Base-by-base conservation (phyloP, 495 filamentous ascomycete genomes). In the Penicillium bovifimosum region DNA sequence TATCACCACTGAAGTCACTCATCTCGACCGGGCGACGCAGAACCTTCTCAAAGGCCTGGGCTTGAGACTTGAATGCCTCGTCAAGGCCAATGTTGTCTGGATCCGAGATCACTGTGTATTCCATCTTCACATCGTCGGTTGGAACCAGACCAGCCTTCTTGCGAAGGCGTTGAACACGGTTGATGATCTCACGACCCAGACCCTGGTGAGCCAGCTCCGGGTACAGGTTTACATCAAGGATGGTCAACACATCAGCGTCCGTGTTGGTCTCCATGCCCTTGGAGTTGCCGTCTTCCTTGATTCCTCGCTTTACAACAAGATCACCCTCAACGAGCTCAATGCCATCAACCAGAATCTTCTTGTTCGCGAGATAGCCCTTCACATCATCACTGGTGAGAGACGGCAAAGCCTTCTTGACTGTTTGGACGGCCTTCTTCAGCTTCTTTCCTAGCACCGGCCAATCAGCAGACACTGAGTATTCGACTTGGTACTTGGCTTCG, bases 391-490 rank as follows among this genome's bases (percentile, higher is more conserved):
- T 91, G 17, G 80, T 87, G 41, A 98, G 73, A 40, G 70, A 74
- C 16, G 92, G 91, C 36, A 98, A 74, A 14, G 88, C 91, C 66
- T 93, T 95, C 75, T 91, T 91, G 47, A 97, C 90, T 67, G 83
- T 90, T 56, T 83, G 82, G 44, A 85, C 87, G 60, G 92, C 93
- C 73, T 95, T 96, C 79, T 89, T 95, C 47, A 97, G 77, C 73
- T 96, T 97, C 81, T 96, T 96, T 52, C 93, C 93, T 32, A 98
- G 79, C 0, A 86, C 88, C 2, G 92, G 86, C 88, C 91, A 96
- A 70, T 98, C 93, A 8, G 90, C 93, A 27, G 77, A 77, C 36
- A 88, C 87, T 50, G 84, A 87, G 74, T 96, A 96, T 60, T 92
- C 86, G 16, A 98, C 90, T 40, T 88, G 85, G 74, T 96, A 96